phyloP scores from a whole-genome alignment of 371 early-diverging fungal species.

The Apophysomyces trapeziformis region DNA sequence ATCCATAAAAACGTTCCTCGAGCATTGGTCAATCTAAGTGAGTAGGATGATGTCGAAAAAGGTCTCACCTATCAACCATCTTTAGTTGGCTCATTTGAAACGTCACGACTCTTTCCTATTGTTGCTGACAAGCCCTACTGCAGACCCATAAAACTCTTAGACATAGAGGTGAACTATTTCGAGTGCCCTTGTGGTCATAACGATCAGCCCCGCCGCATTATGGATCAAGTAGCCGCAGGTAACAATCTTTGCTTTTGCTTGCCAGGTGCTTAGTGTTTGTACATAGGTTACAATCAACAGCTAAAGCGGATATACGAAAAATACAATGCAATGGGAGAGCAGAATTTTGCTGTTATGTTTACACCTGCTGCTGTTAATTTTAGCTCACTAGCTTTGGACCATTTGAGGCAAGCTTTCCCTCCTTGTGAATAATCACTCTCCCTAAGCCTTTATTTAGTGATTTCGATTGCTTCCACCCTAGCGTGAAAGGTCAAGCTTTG shows the following conservation, averaged over 20 bases:
- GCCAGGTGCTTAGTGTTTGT: not conserved
- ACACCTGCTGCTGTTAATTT: constrained; percentile 1
- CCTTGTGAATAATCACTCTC: not conserved
- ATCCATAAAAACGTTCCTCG: constrained; percentile 19
- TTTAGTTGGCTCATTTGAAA: not conserved
- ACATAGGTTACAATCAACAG: not conserved
- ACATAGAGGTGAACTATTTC: not conserved
- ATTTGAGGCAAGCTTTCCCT: not conserved
- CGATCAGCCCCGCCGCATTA: not conserved
- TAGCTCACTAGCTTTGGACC: not conserved
- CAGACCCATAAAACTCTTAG: not conserved
- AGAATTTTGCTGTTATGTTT: constrained; percentile 1
- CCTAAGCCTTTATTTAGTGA: not conserved
- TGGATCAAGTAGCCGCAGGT: not conserved
- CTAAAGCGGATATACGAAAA: not conserved
- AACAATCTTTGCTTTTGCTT: not conserved
- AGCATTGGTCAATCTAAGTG: constrained; percentile 18
- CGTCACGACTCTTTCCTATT: not conserved
- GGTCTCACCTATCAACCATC: not conserved
- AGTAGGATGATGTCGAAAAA: not conserved
- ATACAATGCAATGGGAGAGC: not conserved
- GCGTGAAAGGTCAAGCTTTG: not conserved
- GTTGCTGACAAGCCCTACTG: not conserved
- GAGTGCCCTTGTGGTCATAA: not conserved
- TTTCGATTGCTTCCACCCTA: constrained; percentile 3